Evolutionary conservation across 2,329 filamentous ascomycete species (phyloP), one percentile per base, ranked within the genome.

Genomic region (Fusarium chaquense): DNA sequence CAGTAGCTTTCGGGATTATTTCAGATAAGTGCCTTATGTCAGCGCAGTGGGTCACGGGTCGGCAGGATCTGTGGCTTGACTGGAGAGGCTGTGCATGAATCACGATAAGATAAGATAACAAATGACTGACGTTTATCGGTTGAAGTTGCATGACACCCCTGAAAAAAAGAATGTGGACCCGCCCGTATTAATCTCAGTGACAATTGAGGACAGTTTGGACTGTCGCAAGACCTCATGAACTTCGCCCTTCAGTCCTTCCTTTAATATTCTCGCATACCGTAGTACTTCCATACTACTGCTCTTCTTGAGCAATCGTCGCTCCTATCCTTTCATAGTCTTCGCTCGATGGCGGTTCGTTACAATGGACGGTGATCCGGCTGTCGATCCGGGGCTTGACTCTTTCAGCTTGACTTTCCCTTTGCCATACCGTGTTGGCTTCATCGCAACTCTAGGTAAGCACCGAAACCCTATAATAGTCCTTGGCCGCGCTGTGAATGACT

Each of bases 341-440:
- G 54, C 52, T 65, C 72, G 67, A 75, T 75, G 73, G 72, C 67
- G 67, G 61, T 61, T 73, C 61, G 73, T 56, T 67, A 46, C 65
- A 72, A 93, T 93, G 90, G 90, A 93, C 82, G 90, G 89, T 82
- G 90, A 93, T 83, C 88, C 89, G 65, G 87, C 88, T 74, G 89
- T 92, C 74, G 90, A 92, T 82, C 79, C 84, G 65, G 81, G 85
- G 82, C 88, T 97, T 80, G 94, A 98, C 86, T 87, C 89, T 80
- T 96, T 98, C 85, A 94, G 92, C 86, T 85, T 93, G 77, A 86
- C 92, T 69, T 90, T 98, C 71, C 96, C 95, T 54, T 85, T 98
- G 65, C 95, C 96, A 44, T 97, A 95, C 80, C 91, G 95, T 72
- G 89, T 98, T 62, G 93, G 93, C 65, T 87, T 97, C 73, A 91